Evolutionary conservation across 345 rosid genomes (phyloP).

Genomic region (Hirschfeldia incana): DNA sequence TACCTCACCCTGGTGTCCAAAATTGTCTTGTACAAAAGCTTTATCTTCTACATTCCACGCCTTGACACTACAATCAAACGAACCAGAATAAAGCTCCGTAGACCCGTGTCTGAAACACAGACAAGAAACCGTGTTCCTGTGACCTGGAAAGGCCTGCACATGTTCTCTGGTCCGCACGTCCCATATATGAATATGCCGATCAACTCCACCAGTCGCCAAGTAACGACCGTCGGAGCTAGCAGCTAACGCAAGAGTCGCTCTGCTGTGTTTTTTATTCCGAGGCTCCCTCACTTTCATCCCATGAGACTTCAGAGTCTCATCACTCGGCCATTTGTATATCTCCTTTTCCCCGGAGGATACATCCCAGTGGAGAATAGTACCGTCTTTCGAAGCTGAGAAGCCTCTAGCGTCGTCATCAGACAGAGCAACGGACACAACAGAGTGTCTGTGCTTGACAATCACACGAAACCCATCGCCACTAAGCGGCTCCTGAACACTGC

Average conservation of each 20-base stretch:
- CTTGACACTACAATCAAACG: slow-evolving; percentile 81
- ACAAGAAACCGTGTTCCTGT: slow-evolving; percentile 79
- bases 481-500: slow-evolving; percentile 74
- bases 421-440: slow-evolving; percentile 81
- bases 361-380: slow-evolving; percentile 84
- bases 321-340: slow-evolving; percentile 76
- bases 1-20: slow-evolving; percentile 88
- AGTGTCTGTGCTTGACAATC: slow-evolving; percentile 66
- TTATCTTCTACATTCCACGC: slow-evolving; percentile 92
- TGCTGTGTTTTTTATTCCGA: slow-evolving; percentile 65
- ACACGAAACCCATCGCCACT: slow-evolving; percentile 49
- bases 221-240: slow-evolving; percentile 89
- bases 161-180: slow-evolving; percentile 84
- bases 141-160: slow-evolving; percentile 95
- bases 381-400: slow-evolving; percentile 93
- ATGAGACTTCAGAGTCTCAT: slow-evolving; percentile 65
- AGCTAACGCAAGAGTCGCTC: slow-evolving; percentile 75
- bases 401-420: slow-evolving; percentile 84
- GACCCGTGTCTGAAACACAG: slow-evolving; percentile 85
- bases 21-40: slow-evolving; percentile 67
- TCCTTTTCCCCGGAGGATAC: slow-evolving; percentile 65
- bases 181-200: slow-evolving; percentile 97
- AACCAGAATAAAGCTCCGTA: slow-evolving; percentile 92
- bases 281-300: slow-evolving; percentile 81
- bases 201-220: slow-evolving; percentile 93